phyloP scores from a whole-genome alignment of 345 rosid species.

The Hypericum androsaemum region DNA sequence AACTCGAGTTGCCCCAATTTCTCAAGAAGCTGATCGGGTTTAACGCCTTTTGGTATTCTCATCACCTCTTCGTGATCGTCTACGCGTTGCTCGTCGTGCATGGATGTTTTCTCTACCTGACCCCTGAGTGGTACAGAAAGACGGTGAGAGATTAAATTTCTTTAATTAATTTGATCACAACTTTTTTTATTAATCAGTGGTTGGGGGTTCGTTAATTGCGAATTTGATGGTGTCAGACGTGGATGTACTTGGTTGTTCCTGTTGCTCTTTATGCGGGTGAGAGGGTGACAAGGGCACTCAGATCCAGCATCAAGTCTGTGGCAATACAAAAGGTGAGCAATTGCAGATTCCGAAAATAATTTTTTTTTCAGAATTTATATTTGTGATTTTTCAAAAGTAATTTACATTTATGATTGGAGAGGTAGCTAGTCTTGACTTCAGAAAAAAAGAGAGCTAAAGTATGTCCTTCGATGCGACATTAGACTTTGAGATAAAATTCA shows the following conservation, averaged over 20 bases:
- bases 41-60: slow-evolving; percentile 87
- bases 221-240: slow-evolving; percentile 32
- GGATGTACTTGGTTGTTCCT: slow-evolving; percentile 75
- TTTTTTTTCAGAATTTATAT: too few species aligned
- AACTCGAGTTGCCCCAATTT: slow-evolving; percentile 42
- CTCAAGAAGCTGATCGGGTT: slow-evolving; percentile 66
- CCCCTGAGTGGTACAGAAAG: slow-evolving; percentile 47
- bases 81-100: slow-evolving; percentile 57
- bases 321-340: slow-evolving; percentile 41
- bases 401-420: too few species aligned
- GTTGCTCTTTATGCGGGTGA: slow-evolving; percentile 45
- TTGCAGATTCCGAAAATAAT: neutral
- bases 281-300: slow-evolving; percentile 51
- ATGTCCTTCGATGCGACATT: too few species aligned
- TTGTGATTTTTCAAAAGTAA: too few species aligned
- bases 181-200: too few species aligned
- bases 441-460: too few species aligned
- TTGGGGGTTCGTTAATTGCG: too few species aligned
- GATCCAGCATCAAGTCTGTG: slow-evolving; percentile 63
- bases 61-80: slow-evolving; percentile 66
- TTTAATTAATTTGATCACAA: too few species aligned
- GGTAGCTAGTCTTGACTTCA: too few species aligned
- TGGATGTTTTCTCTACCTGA: slow-evolving; percentile 51
- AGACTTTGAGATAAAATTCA: too few species aligned
- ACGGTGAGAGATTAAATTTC: too few species aligned